phyloP scores from a whole-genome alignment of 2,329 filamentous ascomycete genomes.

The Dothideomycetidae sp. region DNA sequence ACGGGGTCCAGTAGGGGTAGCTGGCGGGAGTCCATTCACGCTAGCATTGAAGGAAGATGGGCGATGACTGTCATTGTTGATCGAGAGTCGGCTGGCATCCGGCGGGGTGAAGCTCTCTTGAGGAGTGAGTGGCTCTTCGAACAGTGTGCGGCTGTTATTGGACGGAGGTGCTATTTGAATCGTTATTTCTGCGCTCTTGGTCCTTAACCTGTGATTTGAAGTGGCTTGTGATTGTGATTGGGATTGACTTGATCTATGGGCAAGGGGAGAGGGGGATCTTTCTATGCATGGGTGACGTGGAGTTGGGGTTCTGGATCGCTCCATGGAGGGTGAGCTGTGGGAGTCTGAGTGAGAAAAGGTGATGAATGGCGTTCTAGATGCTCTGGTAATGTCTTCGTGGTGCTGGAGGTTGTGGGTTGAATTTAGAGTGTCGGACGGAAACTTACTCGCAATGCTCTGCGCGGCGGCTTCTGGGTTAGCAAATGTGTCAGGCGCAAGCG shows the following conservation, averaged over 20 bases:
- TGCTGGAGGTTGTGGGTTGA: slow-evolving; percentile 9
- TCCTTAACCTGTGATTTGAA: slow-evolving; percentile 1
- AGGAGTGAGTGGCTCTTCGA: slow-evolving; percentile 56
- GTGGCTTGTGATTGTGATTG: background rate
- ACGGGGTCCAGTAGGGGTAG: slow-evolving; percentile 62
- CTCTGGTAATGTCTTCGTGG: slow-evolving; percentile 5
- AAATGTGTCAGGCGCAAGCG: slow-evolving; percentile 34
- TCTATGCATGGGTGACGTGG: slow-evolving; percentile 24
- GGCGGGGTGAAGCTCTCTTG: slow-evolving; percentile 58
- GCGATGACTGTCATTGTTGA: slow-evolving; percentile 46
- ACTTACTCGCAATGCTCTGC: slow-evolving; percentile 27
- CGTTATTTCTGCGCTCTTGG: slow-evolving; percentile 15
- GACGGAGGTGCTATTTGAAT: slow-evolving; percentile 10
- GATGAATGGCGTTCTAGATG: slow-evolving; percentile 20
- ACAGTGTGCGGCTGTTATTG: slow-evolving; percentile 37
- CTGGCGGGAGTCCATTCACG: slow-evolving; percentile 47
- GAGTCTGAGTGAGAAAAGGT: slow-evolving; percentile 21
- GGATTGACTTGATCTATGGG: slow-evolving; percentile 21
- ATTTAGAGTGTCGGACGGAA: slow-evolving; percentile 16
- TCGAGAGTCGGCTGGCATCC: slow-evolving; percentile 70
- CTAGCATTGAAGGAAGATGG: slow-evolving; percentile 24
- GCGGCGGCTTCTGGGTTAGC: slow-evolving; percentile 22
- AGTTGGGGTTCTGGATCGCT: slow-evolving; percentile 25
- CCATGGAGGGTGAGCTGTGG: slow-evolving; percentile 23
- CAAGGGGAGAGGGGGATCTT: slow-evolving; percentile 27